A percentile compares a stretch with the other conserved stretches of the same genome.
phyloP scores from a whole-genome alignment of 2,329 filamentous ascomycete species.

The Hymenoscyphus repandus region DNA sequence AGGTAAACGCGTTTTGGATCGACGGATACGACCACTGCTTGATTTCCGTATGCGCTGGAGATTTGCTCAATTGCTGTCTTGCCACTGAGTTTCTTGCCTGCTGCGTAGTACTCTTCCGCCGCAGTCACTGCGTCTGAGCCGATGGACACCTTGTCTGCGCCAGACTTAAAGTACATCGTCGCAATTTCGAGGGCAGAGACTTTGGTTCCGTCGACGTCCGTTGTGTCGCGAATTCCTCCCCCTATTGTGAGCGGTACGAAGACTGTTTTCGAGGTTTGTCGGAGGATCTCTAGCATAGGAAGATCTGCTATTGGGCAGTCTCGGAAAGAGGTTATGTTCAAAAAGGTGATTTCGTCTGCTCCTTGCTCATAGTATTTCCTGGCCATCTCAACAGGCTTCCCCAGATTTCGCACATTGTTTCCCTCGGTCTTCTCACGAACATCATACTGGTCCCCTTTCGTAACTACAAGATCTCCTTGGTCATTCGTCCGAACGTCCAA shows the following conservation, averaged over 20 bases:
- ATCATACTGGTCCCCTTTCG: slow-evolving; percentile 98
- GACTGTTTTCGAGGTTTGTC: slow-evolving; percentile 80
- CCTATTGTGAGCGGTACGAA: slow-evolving; percentile 96
- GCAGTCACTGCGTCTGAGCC: slow-evolving; percentile 91
- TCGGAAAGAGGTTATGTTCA: slow-evolving; percentile 97
- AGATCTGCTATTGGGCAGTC: slow-evolving; percentile 89
- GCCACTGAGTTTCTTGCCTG: slow-evolving; percentile 64
- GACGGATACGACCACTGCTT: slow-evolving; percentile 93
- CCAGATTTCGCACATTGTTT: slow-evolving; percentile 78
- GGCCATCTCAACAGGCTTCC: slow-evolving; percentile 95
- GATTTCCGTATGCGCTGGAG: slow-evolving; percentile 86
- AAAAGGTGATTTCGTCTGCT: slow-evolving; percentile 92
- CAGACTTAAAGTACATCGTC: slow-evolving; percentile 94
- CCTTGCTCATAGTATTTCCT: slow-evolving; percentile 92
- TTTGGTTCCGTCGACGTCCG: slow-evolving; percentile 79
- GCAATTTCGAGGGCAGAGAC: slow-evolving; percentile 91
- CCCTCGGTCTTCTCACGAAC: slow-evolving; percentile 77
- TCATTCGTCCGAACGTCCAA: slow-evolving; percentile 95
- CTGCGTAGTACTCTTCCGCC: slow-evolving; percentile 82
- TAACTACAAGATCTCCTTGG: slow-evolving; percentile 89
- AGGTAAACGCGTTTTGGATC: slow-evolving; percentile 93
- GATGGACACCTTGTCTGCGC: slow-evolving; percentile 96
- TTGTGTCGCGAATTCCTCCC: slow-evolving; percentile 88
- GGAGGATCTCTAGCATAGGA: slow-evolving; percentile 92
- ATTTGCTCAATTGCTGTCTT: slow-evolving; percentile 95